phyloP scores from a whole-genome alignment of 805 yeast species.

The Yarrowia sp. region DNA sequence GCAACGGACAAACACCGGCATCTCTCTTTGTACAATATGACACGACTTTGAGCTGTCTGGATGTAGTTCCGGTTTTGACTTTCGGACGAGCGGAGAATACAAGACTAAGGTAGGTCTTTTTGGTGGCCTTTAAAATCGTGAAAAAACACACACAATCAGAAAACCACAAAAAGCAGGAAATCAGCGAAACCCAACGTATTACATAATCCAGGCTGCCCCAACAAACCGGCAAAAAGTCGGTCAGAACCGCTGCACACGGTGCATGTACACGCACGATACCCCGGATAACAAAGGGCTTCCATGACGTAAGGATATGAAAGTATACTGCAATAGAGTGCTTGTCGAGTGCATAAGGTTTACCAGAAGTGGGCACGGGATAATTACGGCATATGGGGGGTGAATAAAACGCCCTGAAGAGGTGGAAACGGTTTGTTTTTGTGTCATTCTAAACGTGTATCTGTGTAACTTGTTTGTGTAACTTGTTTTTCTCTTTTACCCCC shows the following conservation, averaged over 20 bases:
- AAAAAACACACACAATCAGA: too few relatives aligned
- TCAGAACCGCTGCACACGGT: not conserved
- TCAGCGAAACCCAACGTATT: too few relatives aligned
- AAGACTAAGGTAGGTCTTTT: too few relatives aligned
- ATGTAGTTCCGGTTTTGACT: too few relatives aligned
- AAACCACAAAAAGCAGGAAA: too few relatives aligned
- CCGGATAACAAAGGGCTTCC: constrained; percentile 1
- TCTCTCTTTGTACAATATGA: not conserved
- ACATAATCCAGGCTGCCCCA: too few relatives aligned
- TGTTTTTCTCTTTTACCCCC: too few relatives aligned
- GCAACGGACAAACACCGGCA: not conserved
- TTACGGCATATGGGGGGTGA: not conserved
- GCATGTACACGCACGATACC: not conserved
- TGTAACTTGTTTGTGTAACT: not conserved
- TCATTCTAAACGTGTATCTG: not conserved
- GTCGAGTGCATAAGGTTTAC: not conserved
- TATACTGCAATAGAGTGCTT: not conserved
- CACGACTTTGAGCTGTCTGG: not conserved
- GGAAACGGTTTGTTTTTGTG: not conserved
- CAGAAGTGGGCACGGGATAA: not conserved
- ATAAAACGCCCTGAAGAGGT: too few relatives aligned
- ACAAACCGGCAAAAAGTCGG: too few relatives aligned
- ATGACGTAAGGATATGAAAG: constrained; percentile 18
- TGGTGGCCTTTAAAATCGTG: too few relatives aligned
- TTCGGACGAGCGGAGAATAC: constrained; percentile 9